These are phyloP conservation scores for Penicillium occitanis DNA, from an alignment of 2,329 filamentous ascomycete species.

Conservation along the genomic window DNA sequence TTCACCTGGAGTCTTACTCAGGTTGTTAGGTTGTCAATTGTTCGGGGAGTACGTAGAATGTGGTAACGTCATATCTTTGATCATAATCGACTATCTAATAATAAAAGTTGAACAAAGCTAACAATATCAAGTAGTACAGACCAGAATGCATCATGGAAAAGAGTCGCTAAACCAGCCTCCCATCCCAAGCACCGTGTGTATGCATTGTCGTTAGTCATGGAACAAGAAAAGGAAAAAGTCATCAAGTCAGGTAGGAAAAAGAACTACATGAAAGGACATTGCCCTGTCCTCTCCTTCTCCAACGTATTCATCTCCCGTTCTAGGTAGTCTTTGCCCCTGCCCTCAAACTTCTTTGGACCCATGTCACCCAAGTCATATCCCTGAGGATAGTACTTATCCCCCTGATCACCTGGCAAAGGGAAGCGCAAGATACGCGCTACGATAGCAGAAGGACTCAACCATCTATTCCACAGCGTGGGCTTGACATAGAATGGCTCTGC, in stretches of 20 bases:
- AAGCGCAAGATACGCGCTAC: conserved; percentile 48
- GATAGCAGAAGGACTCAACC: conserved; percentile 56
- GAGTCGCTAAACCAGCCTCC: not conserved
- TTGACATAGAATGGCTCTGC: conserved; percentile 66
- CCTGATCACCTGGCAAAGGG: conserved; percentile 50
- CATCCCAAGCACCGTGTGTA: conserved; percentile 1
- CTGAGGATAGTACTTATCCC: conserved; percentile 48
- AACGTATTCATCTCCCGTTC: conserved; percentile 43
- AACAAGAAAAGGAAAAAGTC: not conserved
- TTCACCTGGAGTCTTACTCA: not conserved
- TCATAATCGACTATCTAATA: not conserved
- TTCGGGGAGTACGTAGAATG: not conserved
- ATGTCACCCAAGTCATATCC: conserved; percentile 57
- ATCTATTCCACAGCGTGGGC: conserved; percentile 61
- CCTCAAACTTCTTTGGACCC: conserved; percentile 58
- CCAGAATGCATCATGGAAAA: not conserved
- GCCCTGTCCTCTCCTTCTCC: conserved; percentile 38
- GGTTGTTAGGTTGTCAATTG: no score
- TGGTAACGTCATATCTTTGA: not conserved
- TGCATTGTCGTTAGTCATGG: conserved; percentile 9
- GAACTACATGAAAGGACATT: conserved; percentile 49
- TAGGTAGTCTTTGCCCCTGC: conserved; percentile 54
- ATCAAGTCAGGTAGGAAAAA: not conserved
- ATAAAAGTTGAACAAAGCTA: not conserved
- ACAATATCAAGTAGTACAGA: not conserved